A percentile compares a stretch with the other conserved stretches of the same genome.
phyloP scores from a whole-genome alignment of 495 filamentous ascomycete genomes.

The Corynascus novoguineensis region DNA sequence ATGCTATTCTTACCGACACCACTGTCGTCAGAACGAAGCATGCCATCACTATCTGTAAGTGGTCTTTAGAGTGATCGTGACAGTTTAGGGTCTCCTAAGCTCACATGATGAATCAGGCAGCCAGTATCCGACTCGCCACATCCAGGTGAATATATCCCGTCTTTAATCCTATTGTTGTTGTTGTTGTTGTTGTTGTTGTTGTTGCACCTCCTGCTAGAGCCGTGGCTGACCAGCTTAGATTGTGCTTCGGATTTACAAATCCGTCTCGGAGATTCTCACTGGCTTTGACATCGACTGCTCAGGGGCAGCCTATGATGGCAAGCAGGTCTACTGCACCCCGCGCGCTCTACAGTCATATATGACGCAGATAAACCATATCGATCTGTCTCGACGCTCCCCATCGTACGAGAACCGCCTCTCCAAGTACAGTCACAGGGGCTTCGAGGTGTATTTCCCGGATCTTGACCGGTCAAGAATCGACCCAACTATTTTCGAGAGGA shows the following conservation, averaged over 20 bases:
- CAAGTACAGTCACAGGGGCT: constrained; percentile 77
- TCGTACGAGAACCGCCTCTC: constrained; percentile 85
- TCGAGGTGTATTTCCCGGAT: constrained; percentile 71
- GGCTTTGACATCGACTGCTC: constrained; percentile 84
- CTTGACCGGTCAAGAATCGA: constrained; percentile 69
- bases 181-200: no score
- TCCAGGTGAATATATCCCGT: constrained; percentile 40
- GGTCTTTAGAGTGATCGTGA: neutral
- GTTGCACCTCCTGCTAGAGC: no score
- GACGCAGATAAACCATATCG: constrained; percentile 73
- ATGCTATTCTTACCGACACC: constrained; percentile 68
- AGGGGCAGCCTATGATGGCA: constrained; percentile 71
- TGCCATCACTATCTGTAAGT: constrained; percentile 64
- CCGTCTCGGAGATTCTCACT: constrained; percentile 71
- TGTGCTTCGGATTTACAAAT: constrained; percentile 77
- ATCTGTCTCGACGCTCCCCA: constrained; percentile 70
- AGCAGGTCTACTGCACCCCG: constrained; percentile 66
- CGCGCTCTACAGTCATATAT: constrained; percentile 67
- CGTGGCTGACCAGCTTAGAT: constrained; percentile 46
- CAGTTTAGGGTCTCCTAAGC: neutral
- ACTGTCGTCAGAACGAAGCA: constrained; percentile 76
- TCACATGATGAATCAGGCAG: constrained; percentile 40
- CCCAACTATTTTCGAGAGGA: constrained; percentile 78
- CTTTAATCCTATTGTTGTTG: no score
- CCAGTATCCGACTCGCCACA: constrained; percentile 75